Conservation (phyloP, 768 basidiomycete genomes). For the Tephrocybe sp. region DNA sequence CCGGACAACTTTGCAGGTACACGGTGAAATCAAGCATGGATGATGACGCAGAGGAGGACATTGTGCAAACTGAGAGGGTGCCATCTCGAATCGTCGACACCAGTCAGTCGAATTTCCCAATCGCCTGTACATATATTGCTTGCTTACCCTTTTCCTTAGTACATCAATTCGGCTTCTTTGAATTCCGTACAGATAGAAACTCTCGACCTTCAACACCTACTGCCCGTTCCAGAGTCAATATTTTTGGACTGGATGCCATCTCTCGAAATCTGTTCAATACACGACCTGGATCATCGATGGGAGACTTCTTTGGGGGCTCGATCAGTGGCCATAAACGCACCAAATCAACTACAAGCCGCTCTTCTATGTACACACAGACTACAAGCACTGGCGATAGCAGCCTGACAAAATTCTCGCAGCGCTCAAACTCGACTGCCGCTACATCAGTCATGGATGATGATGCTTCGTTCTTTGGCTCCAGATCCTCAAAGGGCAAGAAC, state of each 20-base stretch:
- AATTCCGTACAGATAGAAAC: constrained; percentile 73
- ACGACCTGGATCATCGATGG: constrained; percentile 65
- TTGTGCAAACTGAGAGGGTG: constrained; percentile 76
- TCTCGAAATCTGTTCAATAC: constrained; percentile 85
- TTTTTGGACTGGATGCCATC: constrained; percentile 87
- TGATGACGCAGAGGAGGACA: constrained; percentile 80
- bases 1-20: constrained; percentile 80
- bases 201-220: constrained; percentile 88
- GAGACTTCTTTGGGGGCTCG: constrained; percentile 76
- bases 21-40: constrained; percentile 72
- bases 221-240: constrained; percentile 74
- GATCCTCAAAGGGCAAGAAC: constrained; percentile 51
- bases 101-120: constrained; percentile 49
- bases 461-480: constrained; percentile 42
- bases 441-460: constrained; percentile 65
- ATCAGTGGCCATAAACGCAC: constrained; percentile 67
- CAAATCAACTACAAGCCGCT: constrained; percentile 70
- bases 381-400: constrained; percentile 69
- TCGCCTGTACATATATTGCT: neutral
- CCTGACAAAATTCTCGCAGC: constrained; percentile 68
- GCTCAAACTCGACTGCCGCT: constrained; percentile 71
- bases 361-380: constrained; percentile 72
- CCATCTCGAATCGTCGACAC: constrained; percentile 77
- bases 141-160: constrained; percentile 43
- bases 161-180: constrained; percentile 87